Evolutionary conservation across 225 moss, liverwort and hornwort species (phyloP).

Genomic region (Ulota crispa): DNA sequence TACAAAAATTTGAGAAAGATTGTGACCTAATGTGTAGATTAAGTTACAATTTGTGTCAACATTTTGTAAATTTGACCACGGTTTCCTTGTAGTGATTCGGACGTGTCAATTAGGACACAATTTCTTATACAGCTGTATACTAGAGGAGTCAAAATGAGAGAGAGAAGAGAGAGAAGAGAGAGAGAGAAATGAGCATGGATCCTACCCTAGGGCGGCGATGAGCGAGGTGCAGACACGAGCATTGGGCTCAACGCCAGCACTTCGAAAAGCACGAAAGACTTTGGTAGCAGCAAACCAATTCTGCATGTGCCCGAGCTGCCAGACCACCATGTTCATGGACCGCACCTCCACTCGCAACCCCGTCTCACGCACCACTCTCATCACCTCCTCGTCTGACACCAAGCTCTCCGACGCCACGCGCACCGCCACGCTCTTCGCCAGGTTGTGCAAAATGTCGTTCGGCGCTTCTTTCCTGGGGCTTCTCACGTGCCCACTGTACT

Average conservation of each 20-base stretch:
- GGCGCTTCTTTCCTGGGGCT: conserved; percentile 31
- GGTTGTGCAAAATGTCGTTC: conserved; percentile 41
- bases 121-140: no score
- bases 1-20: no score
- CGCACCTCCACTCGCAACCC: conserved; percentile 59
- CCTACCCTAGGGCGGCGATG: conserved; percentile 53
- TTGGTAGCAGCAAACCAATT: conserved; percentile 47
- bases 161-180: no score
- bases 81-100: no score
- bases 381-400: conserved; percentile 31
- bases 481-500: conserved; percentile 28
- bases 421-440: conserved; percentile 47
- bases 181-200: background rate
- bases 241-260: conserved; percentile 53
- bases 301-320: conserved; percentile 65
- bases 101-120: no score
- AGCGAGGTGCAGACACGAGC: conserved; percentile 59
- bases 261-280: conserved; percentile 60
- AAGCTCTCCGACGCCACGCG: conserved; percentile 42
- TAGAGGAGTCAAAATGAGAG: no score
- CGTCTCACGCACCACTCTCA: conserved; percentile 47
- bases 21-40: no score
- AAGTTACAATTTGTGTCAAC: no score
- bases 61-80: no score
- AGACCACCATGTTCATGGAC: conserved; percentile 63